Percentiles rank a stretch among this genome's conserved stretches.
phyloP scores from a whole-genome alignment of 1,139 yeast genomes.

The Arxiozyma slooffiae region DNA sequence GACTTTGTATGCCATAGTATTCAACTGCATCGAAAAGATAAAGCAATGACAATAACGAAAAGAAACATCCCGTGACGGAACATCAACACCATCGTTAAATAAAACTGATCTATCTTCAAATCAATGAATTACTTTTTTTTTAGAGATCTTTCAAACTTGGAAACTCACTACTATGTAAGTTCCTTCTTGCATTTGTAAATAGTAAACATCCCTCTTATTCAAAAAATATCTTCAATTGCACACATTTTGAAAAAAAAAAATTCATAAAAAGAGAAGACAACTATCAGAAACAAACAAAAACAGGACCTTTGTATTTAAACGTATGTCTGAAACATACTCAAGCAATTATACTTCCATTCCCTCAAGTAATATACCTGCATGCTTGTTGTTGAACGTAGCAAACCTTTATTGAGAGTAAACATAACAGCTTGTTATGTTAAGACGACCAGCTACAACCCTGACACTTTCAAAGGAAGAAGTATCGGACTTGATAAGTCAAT shows the following conservation, averaged over 20 bases:
- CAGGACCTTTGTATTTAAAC: not conserved
- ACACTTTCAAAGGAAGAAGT: constrained; percentile 2
- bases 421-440: not conserved
- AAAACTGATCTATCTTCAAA: not conserved
- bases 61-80: not conserved
- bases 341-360: not conserved
- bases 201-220: not conserved
- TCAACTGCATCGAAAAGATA: not conserved
- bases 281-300: no score
- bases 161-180: no score
- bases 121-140: no score
- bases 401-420: not conserved
- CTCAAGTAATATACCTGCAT: not conserved
- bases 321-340: no score
- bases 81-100: not conserved
- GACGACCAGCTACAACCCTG: not conserved
- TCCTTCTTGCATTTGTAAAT: not conserved
- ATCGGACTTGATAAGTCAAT: not conserved
- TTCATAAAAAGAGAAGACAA: no score
- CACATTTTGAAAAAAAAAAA: not conserved
- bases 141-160: not conserved
- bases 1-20: no score
- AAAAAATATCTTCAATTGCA: not conserved
- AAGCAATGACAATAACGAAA: not conserved
- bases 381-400: no score